phyloP scores from a whole-genome alignment of 345 rosid species.

The Raphanus sativus region DNA sequence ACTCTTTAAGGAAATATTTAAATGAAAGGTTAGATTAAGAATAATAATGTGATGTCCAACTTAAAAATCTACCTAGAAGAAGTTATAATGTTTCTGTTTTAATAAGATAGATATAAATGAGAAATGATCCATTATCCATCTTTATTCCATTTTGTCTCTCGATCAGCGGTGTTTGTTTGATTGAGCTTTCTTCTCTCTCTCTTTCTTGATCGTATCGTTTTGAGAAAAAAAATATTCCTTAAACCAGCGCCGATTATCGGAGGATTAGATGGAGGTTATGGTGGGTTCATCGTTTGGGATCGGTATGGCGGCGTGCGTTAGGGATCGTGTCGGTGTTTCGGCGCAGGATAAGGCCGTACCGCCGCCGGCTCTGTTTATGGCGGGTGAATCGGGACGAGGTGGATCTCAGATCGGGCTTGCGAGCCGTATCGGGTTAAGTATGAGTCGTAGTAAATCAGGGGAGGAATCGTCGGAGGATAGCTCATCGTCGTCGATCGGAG shows the following conservation, averaged over 20 bases:
- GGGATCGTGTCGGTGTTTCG: slow-evolving; percentile 38
- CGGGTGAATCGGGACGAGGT: slow-evolving; percentile 30
- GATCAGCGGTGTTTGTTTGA: slow-evolving; percentile 9
- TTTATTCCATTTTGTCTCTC: slow-evolving; percentile 24
- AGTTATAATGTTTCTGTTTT: too few relatives aligned
- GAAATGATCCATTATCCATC: slow-evolving; percentile 16
- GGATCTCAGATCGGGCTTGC: slow-evolving; percentile 22
- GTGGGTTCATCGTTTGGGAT: slow-evolving; percentile 49
- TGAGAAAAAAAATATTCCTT: background rate
- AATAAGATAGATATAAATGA: too few relatives aligned
- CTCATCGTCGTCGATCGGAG: slow-evolving; percentile 78
- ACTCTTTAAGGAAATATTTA: too few relatives aligned
- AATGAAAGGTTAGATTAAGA: too few relatives aligned
- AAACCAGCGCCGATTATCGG: slow-evolving; percentile 6
- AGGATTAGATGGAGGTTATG: slow-evolving; percentile 55
- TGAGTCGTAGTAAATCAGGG: slow-evolving; percentile 3
- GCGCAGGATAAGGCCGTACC: slow-evolving; percentile 39
- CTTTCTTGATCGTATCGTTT: background rate
- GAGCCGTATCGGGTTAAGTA: slow-evolving; percentile 5
- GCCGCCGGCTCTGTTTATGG: slow-evolving; percentile 27
- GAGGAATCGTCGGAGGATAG: slow-evolving; percentile 49
- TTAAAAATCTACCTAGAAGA: too few relatives aligned
- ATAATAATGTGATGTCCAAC: too few relatives aligned
- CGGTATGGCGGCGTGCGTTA: slow-evolving; percentile 43
- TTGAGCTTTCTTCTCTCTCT: background rate